Conservation (phyloP, 208 protist genomes). For the Naegleria gruberi region DNA sequence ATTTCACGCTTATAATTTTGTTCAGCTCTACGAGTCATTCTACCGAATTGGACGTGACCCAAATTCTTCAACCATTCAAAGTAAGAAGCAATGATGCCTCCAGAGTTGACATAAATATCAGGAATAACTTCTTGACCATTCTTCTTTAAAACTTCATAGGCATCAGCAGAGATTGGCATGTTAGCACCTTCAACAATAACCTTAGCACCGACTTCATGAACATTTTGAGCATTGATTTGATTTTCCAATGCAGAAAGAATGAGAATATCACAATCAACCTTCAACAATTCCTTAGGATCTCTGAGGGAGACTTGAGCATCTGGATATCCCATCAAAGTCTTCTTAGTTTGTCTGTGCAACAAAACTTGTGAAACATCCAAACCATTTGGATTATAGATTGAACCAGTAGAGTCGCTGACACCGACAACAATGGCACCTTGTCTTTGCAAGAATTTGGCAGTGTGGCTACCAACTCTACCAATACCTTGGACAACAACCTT, state of each 20-base stretch:
- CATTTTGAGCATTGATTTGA: conserved; percentile 55
- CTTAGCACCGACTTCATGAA: conserved; percentile 56
- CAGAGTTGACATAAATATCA: conserved; percentile 64
- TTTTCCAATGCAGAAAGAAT: conserved; percentile 62
- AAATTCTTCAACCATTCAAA: conserved; percentile 81
- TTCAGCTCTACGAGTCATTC: conserved; percentile 38
- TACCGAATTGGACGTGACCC: conserved; percentile 62
- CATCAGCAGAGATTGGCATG: conserved; percentile 58
- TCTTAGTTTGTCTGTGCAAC: conserved; percentile 12
- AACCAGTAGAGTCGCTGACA: conserved; percentile 50
- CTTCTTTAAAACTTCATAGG: conserved; percentile 44
- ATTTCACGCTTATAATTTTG: conserved; percentile 23
- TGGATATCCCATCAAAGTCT: conserved; percentile 49
- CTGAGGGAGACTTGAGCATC: conserved; percentile 34
- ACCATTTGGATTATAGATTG: conserved; percentile 49
- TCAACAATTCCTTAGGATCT: conserved; percentile 34
- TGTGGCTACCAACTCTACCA: conserved; percentile 62
- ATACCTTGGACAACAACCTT: conserved; percentile 59
- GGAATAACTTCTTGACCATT: conserved; percentile 51
- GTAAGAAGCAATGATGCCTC: conserved; percentile 71
- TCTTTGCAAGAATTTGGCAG: conserved; percentile 55
- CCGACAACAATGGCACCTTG: conserved; percentile 55
- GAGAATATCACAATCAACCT: conserved; percentile 61
- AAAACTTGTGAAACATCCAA: conserved; percentile 34
- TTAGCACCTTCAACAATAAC: conserved; percentile 68